Base-by-base conservation (phyloP, 2,329 filamentous ascomycete genomes). In the Geosmithia morbida region DNA sequence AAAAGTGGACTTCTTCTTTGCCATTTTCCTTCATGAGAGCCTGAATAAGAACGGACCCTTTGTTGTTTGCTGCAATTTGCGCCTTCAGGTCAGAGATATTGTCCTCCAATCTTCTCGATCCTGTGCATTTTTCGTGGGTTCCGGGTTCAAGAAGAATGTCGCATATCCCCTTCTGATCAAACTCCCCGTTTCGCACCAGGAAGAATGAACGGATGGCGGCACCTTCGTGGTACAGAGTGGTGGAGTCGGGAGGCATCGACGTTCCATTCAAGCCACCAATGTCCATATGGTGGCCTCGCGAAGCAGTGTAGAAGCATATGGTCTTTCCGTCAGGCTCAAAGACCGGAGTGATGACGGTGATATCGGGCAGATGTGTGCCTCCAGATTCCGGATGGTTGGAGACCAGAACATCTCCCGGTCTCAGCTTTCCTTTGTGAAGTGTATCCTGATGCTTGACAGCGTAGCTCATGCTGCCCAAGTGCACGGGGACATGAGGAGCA, bases 31-130 rank as follows among this genome's bases (percentile, higher is more conserved):
- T 72, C 52, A 89, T 87, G 1, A 90, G 66, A 0, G 74, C 71
- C 42, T 72, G 75, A 52, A 89, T 87, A 17, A 90, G 68, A 41
- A 77, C 77, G 55, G 92, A 90, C 7, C 87, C 87, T 55, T 88
- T 89, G 55, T 87, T 83, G 57, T 94, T 94, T 11, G 87, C 86
- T 0, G 87, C 86, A 13, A 92, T 82, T 59, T 94, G 87, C 0
- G 87, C 87, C 61, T 89, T 88, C 41, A 94, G 70, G 58, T 94
- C 87, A 46, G 87, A 89, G 53, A 94, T 71, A 58, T 94, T 94
- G 61, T 94, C 87, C 10, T 77, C 79, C 1, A 94, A 69, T 58
- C 85, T 87, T 43, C 87, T 71, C 0, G 87, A 89, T 2, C 86
- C 87, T 47, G 77, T 81, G 64, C 85, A 92, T 1, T 83, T 87